Evolutionary conservation across 768 basidiomycete genomes (phyloP).

Genomic region (Podaxis sp.): DNA sequence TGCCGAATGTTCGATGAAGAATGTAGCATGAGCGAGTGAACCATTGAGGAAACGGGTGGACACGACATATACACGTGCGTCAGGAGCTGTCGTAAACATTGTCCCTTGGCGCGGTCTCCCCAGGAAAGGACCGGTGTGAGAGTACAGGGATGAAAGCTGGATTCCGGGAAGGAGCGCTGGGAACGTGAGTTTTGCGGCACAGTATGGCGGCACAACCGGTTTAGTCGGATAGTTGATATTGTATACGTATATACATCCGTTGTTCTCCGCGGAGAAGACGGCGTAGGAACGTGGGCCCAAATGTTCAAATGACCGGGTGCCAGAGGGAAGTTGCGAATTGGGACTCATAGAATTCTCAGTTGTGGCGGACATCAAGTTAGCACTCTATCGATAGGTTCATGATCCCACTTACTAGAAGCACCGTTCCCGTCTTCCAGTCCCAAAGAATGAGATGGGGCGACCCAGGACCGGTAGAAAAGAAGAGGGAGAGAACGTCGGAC

Average conservation of each 20-base stretch:
- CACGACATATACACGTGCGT: constrained; percentile 14
- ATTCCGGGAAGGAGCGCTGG: constrained; percentile 18
- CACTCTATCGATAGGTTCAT: not conserved
- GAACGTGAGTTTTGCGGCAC: constrained; percentile 16
- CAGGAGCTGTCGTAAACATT: constrained; percentile 23
- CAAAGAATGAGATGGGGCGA: constrained; percentile 39
- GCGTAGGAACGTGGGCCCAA: constrained; percentile 43
- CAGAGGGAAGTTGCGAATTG: constrained; percentile 22
- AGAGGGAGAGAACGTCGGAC: constrained; percentile 52
- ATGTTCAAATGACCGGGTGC: constrained; percentile 46
- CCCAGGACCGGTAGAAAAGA: constrained; percentile 31
- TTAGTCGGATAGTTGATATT: constrained; percentile 28
- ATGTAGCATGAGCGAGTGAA: not conserved
- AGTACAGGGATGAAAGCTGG: constrained; percentile 20
- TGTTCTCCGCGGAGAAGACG: constrained; percentile 31
- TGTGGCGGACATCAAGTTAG: not conserved
- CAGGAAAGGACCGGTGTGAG: constrained; percentile 35
- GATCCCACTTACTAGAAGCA: constrained; percentile 39
- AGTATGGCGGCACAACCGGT: constrained; percentile 7
- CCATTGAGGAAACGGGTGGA: constrained; percentile 6
- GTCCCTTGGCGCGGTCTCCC: constrained; percentile 23
- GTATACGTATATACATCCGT: constrained; percentile 44
- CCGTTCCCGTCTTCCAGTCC: constrained; percentile 50
- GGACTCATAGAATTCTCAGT: constrained; percentile 28
- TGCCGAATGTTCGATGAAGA: constrained; percentile 13